Evolutionary conservation across 73 alveolate species (phyloP).

Genomic region (Blepharisma stoltei): DNA sequence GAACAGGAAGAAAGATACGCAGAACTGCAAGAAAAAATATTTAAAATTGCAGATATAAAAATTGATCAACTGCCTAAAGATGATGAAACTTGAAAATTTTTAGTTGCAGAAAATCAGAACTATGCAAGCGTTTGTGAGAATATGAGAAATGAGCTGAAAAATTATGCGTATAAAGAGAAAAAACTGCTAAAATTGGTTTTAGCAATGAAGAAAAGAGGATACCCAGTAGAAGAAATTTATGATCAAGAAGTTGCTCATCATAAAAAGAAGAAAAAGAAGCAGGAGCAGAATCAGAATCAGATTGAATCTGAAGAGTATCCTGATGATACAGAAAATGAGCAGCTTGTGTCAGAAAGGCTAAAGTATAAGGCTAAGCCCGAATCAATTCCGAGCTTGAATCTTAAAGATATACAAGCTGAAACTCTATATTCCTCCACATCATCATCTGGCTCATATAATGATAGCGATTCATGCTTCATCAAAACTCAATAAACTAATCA

Average conservation of each 20-base stretch:
- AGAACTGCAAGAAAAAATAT: background rate
- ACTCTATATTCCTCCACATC: background rate
- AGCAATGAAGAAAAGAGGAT: slow-evolving; percentile 1
- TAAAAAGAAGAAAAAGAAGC: background rate
- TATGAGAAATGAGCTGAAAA: background rate
- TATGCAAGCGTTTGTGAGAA: background rate
- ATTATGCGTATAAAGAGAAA: background rate
- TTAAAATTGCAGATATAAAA: background rate
- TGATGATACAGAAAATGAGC: background rate
- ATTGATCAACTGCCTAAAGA: background rate
- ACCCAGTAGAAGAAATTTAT: slow-evolving; percentile 25
- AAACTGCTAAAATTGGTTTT: background rate
- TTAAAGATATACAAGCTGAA: background rate
- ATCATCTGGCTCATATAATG: background rate
- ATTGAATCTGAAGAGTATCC: background rate
- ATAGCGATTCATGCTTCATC: background rate
- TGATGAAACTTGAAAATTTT: slow-evolving; percentile 3
- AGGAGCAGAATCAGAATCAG: no score
- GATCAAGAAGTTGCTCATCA: background rate
- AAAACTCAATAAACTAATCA: no score
- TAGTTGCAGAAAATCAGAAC: slow-evolving; percentile 1
- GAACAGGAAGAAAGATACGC: background rate
- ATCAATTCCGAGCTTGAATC: background rate
- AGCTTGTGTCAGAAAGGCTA: slow-evolving; percentile 11
- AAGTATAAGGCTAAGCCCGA: background rate